Percentiles rank a stretch among this genome's conserved stretches.
These are phyloP conservation scores for Didymellaceae sp. DNA, from an alignment of 2,329 filamentous ascomycete species.

Conservation along the genomic window DNA sequence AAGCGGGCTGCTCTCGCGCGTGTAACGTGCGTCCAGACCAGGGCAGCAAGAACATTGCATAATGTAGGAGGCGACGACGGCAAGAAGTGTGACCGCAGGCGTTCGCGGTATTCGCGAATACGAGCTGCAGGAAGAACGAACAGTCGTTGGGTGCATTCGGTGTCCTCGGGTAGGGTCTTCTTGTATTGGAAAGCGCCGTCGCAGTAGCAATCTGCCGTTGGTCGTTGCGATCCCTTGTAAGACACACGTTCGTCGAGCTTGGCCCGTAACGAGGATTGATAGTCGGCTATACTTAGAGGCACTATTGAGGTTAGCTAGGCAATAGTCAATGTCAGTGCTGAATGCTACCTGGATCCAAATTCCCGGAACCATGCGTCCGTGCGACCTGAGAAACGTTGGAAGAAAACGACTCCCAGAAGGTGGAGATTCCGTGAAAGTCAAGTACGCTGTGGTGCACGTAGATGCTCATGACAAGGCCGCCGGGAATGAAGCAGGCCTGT, in stretches of 20 bases:
- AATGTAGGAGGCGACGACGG: conserved; percentile 31
- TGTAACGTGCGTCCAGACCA: conserved; percentile 47
- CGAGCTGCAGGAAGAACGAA: conserved; percentile 38
- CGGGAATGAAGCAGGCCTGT: conserved; percentile 45
- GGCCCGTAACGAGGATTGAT: conserved; percentile 31
- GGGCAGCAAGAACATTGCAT: conserved; percentile 43
- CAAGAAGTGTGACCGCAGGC: conserved; percentile 27
- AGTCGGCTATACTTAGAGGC: conserved; percentile 26
- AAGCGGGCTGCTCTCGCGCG: conserved; percentile 38
- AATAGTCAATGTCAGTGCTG: background rate
- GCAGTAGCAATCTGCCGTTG: conserved; percentile 38
- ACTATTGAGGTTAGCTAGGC: conserved; percentile 25
- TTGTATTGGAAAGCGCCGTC: conserved; percentile 34
- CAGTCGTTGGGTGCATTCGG: conserved; percentile 35
- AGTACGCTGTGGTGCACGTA: conserved; percentile 43
- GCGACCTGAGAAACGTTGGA: conserved; percentile 32
- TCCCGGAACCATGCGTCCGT: conserved; percentile 18
- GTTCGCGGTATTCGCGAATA: conserved; percentile 37
- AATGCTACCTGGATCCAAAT: conserved; percentile 23
- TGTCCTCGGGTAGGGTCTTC: conserved; percentile 34
- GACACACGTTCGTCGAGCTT: conserved; percentile 31
- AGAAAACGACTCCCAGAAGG: conserved; percentile 36
- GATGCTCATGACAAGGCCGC: conserved; percentile 44
- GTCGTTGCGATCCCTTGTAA: conserved; percentile 7
- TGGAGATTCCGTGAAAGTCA: conserved; percentile 40